Conservation (phyloP, 345 rosid species). For the Populus nigra region DNA sequence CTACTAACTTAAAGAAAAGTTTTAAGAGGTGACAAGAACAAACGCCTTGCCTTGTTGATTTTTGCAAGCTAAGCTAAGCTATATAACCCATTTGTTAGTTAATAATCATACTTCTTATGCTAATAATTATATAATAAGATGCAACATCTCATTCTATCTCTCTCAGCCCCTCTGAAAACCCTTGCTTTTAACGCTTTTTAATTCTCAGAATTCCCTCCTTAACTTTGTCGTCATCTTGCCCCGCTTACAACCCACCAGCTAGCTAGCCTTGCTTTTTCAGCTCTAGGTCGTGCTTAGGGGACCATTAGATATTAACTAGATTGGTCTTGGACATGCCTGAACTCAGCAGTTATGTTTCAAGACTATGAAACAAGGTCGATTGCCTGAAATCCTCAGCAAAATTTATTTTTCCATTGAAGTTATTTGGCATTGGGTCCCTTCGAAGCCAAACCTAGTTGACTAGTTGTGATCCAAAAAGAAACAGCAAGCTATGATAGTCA, state of each 20-base stretch:
- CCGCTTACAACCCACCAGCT: neutral
- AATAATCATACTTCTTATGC: neutral
- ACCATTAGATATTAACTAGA: neutral
- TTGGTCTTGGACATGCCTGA: neutral
- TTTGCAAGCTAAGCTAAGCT: constrained; percentile 50
- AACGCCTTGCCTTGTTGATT: constrained; percentile 24
- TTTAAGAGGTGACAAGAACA: neutral
- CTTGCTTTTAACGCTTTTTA: constrained; percentile 45
- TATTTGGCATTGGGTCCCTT: constrained; percentile 17
- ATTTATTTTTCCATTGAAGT: neutral
- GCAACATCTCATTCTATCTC: constrained; percentile 38
- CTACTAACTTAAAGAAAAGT: neutral
- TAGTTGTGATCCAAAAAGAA: constrained; percentile 10
- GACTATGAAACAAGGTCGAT: neutral
- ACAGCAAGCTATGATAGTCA: constrained; percentile 17
- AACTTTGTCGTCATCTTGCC: neutral
- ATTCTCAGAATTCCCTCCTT: neutral
- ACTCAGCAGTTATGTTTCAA: neutral
- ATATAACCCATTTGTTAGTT: constrained; percentile 15
- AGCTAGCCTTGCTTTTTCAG: neutral
- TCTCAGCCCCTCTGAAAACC: constrained; percentile 10
- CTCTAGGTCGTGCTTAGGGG: neutral
- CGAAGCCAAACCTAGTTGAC: constrained; percentile 24
- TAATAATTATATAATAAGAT: constrained; percentile 22
- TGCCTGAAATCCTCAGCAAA: neutral